Percentiles rank a stretch among this genome's conserved stretches.
Evolutionary conservation across 2,329 filamentous ascomycete species (phyloP).

Genomic region (Didymosphaeria variabile): DNA sequence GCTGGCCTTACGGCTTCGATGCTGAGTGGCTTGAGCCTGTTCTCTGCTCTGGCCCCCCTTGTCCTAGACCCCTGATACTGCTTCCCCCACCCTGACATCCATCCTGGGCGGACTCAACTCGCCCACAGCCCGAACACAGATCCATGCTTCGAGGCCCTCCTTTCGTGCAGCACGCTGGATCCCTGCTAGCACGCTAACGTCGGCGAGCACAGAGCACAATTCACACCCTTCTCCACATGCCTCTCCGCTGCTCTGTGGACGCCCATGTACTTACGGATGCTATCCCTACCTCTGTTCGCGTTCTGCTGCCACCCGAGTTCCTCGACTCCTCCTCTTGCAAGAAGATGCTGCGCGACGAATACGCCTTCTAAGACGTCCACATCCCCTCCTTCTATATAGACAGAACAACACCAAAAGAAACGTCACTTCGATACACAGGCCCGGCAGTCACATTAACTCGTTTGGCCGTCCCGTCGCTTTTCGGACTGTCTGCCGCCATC

Average conservation of each 20-base stretch:
- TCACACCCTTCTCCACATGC: slow-evolving; percentile 48
- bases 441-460: slow-evolving; percentile 16
- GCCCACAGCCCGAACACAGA: slow-evolving; percentile 27
- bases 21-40: slow-evolving; percentile 35
- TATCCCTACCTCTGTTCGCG: slow-evolving; percentile 44
- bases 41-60: slow-evolving; percentile 32
- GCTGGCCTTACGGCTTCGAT: slow-evolving; percentile 28
- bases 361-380: slow-evolving; percentile 26
- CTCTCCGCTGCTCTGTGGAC: slow-evolving; percentile 40
- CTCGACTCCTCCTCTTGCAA: slow-evolving; percentile 34
- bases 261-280: slow-evolving; percentile 42
- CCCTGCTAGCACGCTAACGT: slow-evolving; percentile 33
- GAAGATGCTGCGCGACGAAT: slow-evolving; percentile 37
- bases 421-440: slow-evolving; percentile 19
- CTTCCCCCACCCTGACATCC: slow-evolving; percentile 17
- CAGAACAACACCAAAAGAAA: background rate
- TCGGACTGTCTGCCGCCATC: background rate
- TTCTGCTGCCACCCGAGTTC: slow-evolving; percentile 37
- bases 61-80: slow-evolving; percentile 19
- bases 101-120: slow-evolving; percentile 25
- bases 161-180: slow-evolving; percentile 37
- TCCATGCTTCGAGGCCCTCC: slow-evolving; percentile 27
- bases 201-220: slow-evolving; percentile 45
- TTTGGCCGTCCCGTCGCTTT: slow-evolving; percentile 2
- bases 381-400: slow-evolving; percentile 25